phyloP scores from a whole-genome alignment of 139 green algal genomes.

The Chlorella ohadii region DNA sequence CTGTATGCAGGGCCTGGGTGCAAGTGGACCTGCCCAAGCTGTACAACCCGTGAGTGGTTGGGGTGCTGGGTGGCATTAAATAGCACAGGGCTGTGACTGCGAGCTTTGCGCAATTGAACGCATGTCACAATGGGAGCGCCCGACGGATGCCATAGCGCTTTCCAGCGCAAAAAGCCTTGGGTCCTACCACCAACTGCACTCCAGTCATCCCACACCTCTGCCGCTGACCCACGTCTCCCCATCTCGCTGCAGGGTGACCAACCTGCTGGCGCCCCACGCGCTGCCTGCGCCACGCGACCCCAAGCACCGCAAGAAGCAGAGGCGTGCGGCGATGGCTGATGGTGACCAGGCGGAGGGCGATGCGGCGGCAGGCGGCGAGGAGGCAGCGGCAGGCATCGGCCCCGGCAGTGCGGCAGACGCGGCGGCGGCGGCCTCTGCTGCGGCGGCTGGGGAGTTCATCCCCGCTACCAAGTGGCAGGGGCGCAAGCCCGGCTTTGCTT shows the following conservation, averaged over 20 bases:
- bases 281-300: not conserved
- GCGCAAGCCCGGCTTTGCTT: slow-evolving; percentile 66
- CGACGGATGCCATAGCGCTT: too few relatives aligned
- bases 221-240: too few relatives aligned
- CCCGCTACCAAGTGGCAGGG: slow-evolving; percentile 64
- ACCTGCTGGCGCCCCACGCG: slow-evolving; percentile 74
- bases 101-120: too few relatives aligned
- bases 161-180: too few relatives aligned
- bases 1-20: slow-evolving; percentile 91
- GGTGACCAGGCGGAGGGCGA: not conserved
- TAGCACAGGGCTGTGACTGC: too few relatives aligned
- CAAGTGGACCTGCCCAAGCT: slow-evolving; percentile 91
- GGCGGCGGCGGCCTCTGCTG: slow-evolving; percentile 9
- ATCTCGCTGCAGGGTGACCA: slow-evolving; percentile 68
- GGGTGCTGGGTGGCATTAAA: too few relatives aligned
- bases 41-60: slow-evolving; percentile 83
- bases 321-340: not conserved
- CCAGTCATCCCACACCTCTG: too few relatives aligned
- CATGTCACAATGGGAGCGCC: too few relatives aligned
- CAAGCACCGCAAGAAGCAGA: slow-evolving; percentile 47
- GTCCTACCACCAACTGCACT: too few relatives aligned
- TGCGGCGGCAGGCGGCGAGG: not conserved
- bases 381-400: not conserved
- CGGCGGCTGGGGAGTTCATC: slow-evolving; percentile 46
- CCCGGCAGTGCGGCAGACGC: slow-evolving; percentile 3